Evolutionary conservation across 1,139 yeast species (phyloP).

Genomic region (Magnusiomyces suaveolens): DNA sequence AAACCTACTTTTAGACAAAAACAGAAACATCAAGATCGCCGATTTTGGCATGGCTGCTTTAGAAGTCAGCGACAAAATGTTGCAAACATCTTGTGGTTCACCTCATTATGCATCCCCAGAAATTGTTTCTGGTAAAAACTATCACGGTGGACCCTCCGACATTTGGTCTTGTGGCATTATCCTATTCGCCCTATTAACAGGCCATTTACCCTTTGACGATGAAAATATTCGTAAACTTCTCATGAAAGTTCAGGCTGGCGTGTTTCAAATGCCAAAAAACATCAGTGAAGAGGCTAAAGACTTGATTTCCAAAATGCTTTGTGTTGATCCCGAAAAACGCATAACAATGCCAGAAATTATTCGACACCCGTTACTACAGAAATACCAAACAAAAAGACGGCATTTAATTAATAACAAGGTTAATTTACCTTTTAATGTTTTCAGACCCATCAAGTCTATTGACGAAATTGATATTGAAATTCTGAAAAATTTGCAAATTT

Average conservation of each 20-base stretch:
- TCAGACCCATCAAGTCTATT: conserved; percentile 39
- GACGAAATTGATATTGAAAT: conserved; percentile 72
- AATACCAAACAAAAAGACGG: conserved; percentile 44
- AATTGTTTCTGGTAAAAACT: conserved; percentile 85
- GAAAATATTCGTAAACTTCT: conserved; percentile 81
- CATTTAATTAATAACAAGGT: conserved; percentile 1
- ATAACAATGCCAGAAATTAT: conserved; percentile 66
- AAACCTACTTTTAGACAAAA: conserved; percentile 74
- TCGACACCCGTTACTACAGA: conserved; percentile 66
- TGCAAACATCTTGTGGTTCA: conserved; percentile 95
- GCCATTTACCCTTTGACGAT: conserved; percentile 94
- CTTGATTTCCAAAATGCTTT: conserved; percentile 70
- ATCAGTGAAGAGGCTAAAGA: conserved; percentile 79
- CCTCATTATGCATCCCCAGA: conserved; percentile 99
- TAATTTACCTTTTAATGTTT: conserved; percentile 15
- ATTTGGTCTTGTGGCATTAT: conserved; percentile 99
- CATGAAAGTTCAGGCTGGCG: conserved; percentile 84
- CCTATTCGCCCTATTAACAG: conserved; percentile 83
- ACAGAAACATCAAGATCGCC: conserved; percentile 87
- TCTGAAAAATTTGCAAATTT: conserved; percentile 69
- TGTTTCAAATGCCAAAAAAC: conserved; percentile 71
- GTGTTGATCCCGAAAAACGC: conserved; percentile 69
- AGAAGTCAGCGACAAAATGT: conserved; percentile 65
- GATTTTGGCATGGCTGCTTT: conserved; percentile 99
- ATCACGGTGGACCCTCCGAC: conserved; percentile 95